Conservation (phyloP, 2,329 filamentous ascomycete genomes). For the Phialophora chinensis region DNA sequence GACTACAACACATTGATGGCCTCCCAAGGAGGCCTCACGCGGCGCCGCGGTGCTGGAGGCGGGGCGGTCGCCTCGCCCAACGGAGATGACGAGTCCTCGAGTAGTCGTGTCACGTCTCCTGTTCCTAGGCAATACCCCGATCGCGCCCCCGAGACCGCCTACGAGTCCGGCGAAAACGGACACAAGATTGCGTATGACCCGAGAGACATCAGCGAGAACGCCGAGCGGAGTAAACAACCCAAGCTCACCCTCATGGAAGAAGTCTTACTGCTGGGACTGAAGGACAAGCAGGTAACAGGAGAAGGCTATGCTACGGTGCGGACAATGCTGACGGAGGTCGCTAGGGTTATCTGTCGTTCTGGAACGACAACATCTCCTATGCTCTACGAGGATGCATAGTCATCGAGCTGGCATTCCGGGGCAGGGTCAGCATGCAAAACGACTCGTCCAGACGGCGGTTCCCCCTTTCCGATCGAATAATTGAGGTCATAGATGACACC, state of each 20-base stretch:
- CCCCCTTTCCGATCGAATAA: conserved; percentile 87
- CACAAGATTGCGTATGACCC: conserved; percentile 99
- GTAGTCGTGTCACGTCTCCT: conserved; percentile 70
- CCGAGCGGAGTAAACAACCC: conserved; percentile 94
- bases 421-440: conserved; percentile 98
- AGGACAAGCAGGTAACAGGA: conserved; percentile 89
- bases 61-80: conserved; percentile 54
- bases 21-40: conserved; percentile 73
- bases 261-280: conserved; percentile 89
- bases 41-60: conserved; percentile 62
- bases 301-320: neutral
- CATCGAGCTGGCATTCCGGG: conserved; percentile 93
- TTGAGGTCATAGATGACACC: conserved; percentile 96
- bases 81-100: conserved; percentile 68
- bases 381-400: conserved; percentile 97
- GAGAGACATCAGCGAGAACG: conserved; percentile 94
- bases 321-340: conserved; percentile 7
- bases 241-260: conserved; percentile 99
- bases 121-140: conserved; percentile 63
- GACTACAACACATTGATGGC: conserved; percentile 55
- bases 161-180: conserved; percentile 85
- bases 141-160: conserved; percentile 75
- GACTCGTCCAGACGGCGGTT: conserved; percentile 90
- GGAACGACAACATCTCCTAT: conserved; percentile 99
- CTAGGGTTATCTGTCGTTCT: conserved; percentile 97